Conservation (phyloP, 1,139 yeast genomes). For the Scheffersomyces insectosa region DNA sequence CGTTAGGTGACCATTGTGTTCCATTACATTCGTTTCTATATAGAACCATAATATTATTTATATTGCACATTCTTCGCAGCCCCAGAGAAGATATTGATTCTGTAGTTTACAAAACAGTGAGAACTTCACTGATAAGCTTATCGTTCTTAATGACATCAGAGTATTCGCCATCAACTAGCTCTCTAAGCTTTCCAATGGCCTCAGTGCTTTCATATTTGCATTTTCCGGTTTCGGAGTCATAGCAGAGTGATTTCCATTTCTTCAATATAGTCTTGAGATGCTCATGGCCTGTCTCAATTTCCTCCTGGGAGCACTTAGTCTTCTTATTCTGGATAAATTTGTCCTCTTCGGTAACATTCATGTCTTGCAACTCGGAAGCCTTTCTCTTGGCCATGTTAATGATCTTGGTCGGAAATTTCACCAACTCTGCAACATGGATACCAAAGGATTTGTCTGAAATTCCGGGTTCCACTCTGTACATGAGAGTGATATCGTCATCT, state of each 20-base stretch:
- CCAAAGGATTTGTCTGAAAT: slow-evolving; percentile 94
- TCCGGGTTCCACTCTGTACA: slow-evolving; percentile 91
- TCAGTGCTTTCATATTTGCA: slow-evolving; percentile 29
- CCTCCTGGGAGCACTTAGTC: slow-evolving; percentile 54
- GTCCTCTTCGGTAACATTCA: slow-evolving; percentile 43
- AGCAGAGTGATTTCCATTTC: slow-evolving; percentile 59
- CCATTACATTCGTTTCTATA: not conserved
- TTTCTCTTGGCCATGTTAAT: slow-evolving; percentile 93
- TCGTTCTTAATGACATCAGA: slow-evolving; percentile 27
- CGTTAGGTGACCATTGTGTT: slow-evolving; percentile 1
- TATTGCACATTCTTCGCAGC: slow-evolving; percentile 2
- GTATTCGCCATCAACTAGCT: slow-evolving; percentile 29
- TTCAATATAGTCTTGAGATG: slow-evolving; percentile 56
- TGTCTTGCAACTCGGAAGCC: slow-evolving; percentile 81
- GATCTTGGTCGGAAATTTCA: slow-evolving; percentile 85
- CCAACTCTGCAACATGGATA: slow-evolving; percentile 95
- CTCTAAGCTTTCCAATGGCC: slow-evolving; percentile 40
- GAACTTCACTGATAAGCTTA: slow-evolving; percentile 43
- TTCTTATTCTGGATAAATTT: slow-evolving; percentile 44
- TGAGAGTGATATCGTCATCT: slow-evolving; percentile 74
- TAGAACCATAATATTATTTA: not conserved
- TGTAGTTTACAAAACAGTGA: slow-evolving; percentile 27
- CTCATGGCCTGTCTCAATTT: slow-evolving; percentile 57
- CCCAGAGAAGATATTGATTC: not conserved
- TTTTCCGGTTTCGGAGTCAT: slow-evolving; percentile 33